Base-by-base conservation (phyloP, 441 rosid genomes). In the Melastoma candidum region DNA sequence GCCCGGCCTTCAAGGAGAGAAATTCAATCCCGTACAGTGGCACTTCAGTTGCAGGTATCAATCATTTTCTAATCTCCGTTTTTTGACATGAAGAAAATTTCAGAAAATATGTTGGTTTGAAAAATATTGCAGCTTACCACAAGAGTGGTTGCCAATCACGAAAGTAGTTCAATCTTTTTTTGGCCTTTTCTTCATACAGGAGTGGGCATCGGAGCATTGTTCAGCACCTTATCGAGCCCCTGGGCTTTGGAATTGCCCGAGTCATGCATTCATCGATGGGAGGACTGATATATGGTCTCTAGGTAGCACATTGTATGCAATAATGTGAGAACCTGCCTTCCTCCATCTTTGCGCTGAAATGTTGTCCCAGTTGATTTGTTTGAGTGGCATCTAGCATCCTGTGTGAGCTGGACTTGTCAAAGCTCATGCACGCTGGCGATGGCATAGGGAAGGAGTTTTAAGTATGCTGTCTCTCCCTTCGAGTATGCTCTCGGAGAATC, bases 171-270 rank as follows among this genome's bases (percentile, higher is more conserved):
- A 2, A 36, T 36, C 8, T 9, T 36, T 6, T 36, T 36, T 36
- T 53, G 64, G 54, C 59, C 57, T 48, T 7, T 52, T 43, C 63
- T 53, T 9, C 41, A 5, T 54, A 9, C 61, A 94, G 97, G 99
- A 94, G 68, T 90, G 99, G 97, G 82, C 99, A 68, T 69, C 95
- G 47, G 94, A 87, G 64, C 96, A 94, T 73, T 90, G 96, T 68
- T 82, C 96, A 46, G 99, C 99, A 66, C 97, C 97, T 49, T 79
- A 81, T 67, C 85, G 97, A 76, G 97, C 99, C 63, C 99, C 99
- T n/a, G 99, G 90, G 69, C 76, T 94, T 59, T 94, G 97, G 97
- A 97, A 94, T 68, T 87, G 97, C 76, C 96, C 96, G 32, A 94
- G 99, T 63, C 84, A 94, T 57, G 83, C 76, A 12, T 84, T 83